These are phyloP conservation scores for Limnanthes douglasii DNA, from an alignment of 345 rosid species.

Conservation along the genomic window DNA sequence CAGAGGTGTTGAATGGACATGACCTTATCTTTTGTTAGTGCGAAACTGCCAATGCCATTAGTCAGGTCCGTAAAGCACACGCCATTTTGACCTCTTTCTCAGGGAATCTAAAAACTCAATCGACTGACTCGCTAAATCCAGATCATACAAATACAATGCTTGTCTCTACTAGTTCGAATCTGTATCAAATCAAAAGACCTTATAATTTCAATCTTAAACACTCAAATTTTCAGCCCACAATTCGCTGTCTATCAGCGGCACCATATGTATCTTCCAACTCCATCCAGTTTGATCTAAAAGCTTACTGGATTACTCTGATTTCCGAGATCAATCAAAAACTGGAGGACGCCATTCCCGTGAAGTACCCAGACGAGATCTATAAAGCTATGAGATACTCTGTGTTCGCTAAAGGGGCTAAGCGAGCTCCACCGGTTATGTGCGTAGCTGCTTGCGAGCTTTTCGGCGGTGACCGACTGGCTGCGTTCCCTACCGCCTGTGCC, in stretches of 20 bases:
- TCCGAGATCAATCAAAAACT: slow-evolving; percentile 59
- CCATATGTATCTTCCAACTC: slow-evolving; percentile 18
- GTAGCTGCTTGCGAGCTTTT: slow-evolving; percentile 82
- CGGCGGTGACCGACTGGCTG: slow-evolving; percentile 66
- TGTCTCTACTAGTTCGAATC: no score
- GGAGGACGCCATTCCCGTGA: slow-evolving; percentile 55
- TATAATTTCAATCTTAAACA: no score
- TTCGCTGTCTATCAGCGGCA: slow-evolving; percentile 22
- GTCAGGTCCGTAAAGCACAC: no score
- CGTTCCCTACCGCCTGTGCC: slow-evolving; percentile 95
- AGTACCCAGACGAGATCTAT: slow-evolving; percentile 58
- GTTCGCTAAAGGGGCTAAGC: slow-evolving; percentile 67
- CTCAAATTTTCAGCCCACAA: no score
- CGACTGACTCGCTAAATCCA: no score
- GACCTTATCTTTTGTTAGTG: no score
- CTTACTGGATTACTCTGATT: slow-evolving; percentile 60
- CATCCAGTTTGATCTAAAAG: slow-evolving; percentile 54
- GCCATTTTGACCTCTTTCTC: no score
- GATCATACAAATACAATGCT: no score
- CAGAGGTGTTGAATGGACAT: no score
- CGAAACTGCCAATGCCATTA: no score
- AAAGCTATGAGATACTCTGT: slow-evolving; percentile 95
- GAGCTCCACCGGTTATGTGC: slow-evolving; percentile 96
- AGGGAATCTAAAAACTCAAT: no score
- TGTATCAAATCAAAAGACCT: no score